Base-by-base conservation (phyloP, 2,329 filamentous ascomycete genomes). In the Talaromyces sp. region DNA sequence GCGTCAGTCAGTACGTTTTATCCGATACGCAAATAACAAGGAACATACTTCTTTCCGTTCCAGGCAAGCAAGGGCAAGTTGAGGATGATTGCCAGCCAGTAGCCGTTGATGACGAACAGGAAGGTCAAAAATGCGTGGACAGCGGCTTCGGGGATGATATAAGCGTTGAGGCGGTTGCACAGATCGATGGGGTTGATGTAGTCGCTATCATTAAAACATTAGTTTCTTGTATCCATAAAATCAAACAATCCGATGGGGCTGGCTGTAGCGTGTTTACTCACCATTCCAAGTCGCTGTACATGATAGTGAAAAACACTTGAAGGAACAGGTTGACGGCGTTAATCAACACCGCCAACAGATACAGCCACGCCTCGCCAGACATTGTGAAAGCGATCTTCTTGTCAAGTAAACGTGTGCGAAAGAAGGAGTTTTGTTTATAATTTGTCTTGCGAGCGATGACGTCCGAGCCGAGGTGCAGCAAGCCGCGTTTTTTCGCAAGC, bases 111-210 rank as follows among this genome's bases (percentile, higher is more conserved):
- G 65, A 99, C 83, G 83, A 99, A 99, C 66, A 99, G 80, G 76
- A 96, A 88, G 58, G 95, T 98, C 73, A 99, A 81, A 84, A 98
- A 95, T 67, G 89, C 93, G 78, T 99, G 96, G 66, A 99, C 93
- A 68, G 92, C 93, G 72, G 95, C 95, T 85, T 99, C 96, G 74
- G 95, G 95, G 73, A 99, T 89, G 77, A 99, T 99, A 83, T 99
- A 99, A 77, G 93, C 96, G 85, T 99, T 99, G 70, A 99, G 89
- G 72, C 95, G 93, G 88, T 99, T 99, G 90, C 95, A 99, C 68
- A 99, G 93, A 73, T 99, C 95, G 82, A 99, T 99, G 53, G 95
- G 95, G 84, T 99, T 99, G 82, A 99, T 99, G 81, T 99, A 99
- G 82, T 99, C 95, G 82, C 92, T 96, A 74, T 63, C 44, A 60